Percentiles rank a stretch among this genome's conserved stretches.
Conservation (phyloP, 148 eudicot species). For the Vaccinium darrowii region DNA sequence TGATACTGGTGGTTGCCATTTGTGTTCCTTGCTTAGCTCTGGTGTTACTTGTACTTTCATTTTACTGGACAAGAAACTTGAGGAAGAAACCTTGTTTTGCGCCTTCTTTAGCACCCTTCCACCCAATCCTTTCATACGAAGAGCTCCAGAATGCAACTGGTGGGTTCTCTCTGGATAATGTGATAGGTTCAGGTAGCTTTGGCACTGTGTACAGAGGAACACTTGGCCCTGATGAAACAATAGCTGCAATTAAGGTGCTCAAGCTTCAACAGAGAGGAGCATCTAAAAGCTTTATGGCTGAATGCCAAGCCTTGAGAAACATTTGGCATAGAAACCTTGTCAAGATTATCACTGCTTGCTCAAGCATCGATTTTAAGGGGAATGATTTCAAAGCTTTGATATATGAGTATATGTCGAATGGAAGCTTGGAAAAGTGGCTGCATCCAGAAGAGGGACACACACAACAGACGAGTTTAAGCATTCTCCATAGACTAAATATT, state of each 20-base stretch:
- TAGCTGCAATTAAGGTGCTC: not conserved
- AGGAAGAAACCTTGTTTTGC: not conserved
- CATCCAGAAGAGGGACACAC: not conserved
- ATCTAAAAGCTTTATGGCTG: not conserved
- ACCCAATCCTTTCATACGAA: not conserved
- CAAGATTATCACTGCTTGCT: not conserved
- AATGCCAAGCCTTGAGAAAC: slow-evolving; percentile 8
- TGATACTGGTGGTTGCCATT: not conserved
- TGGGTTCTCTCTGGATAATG: not conserved
- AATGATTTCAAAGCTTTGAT: not conserved
- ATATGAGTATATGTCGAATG: not conserved
- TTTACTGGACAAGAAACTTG: not conserved
- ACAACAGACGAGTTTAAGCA: too few species aligned
- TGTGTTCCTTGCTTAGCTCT: not conserved
- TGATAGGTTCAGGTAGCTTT: not conserved
- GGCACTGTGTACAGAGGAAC: not conserved
- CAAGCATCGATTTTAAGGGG: not conserved
- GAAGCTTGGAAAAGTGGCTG: not conserved
- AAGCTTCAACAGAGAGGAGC: not conserved
- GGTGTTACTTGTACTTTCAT: too few species aligned
- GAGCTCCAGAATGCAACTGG: not conserved
- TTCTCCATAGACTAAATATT: not conserved
- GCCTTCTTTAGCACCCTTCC: not conserved
- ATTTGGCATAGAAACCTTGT: not conserved
- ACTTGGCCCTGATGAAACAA: not conserved